Evolutionary conservation across 768 basidiomycete species (phyloP).

Genomic region (Tulasnella sp.): DNA sequence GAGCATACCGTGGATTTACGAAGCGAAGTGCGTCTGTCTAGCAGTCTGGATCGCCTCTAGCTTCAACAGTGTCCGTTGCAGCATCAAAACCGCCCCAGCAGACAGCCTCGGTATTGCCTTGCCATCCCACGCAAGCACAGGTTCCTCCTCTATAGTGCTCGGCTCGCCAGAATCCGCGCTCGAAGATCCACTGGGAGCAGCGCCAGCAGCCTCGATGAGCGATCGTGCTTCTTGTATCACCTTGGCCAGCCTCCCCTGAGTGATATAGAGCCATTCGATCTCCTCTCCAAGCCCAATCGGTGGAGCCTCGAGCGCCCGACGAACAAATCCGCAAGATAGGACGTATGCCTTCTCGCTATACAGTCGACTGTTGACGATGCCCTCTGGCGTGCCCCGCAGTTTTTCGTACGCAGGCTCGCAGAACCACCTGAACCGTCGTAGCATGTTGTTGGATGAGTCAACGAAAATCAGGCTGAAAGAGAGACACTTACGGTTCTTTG

Average conservation of each 20-base stretch:
- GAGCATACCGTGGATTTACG: too few relatives aligned
- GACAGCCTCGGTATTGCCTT: slow-evolving; percentile 64
- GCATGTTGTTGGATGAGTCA: not conserved
- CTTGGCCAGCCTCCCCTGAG: slow-evolving; percentile 50
- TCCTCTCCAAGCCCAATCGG: slow-evolving; percentile 59
- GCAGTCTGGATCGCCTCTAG: slow-evolving; percentile 32
- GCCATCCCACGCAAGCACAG: slow-evolving; percentile 33
- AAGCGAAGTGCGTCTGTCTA: not conserved
- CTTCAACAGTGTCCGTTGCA: slow-evolving; percentile 63
- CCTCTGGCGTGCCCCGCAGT: slow-evolving; percentile 80
- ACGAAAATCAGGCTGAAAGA: not conserved
- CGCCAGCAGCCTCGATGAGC: slow-evolving; percentile 38
- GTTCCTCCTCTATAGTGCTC: slow-evolving; percentile 22
- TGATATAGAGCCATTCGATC: slow-evolving; percentile 61
- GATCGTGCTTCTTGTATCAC: slow-evolving; percentile 50
- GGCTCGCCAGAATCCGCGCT: not conserved
- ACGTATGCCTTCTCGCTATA: slow-evolving; percentile 93
- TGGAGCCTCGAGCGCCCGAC: slow-evolving; percentile 76
- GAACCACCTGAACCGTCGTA: slow-evolving; percentile 62
- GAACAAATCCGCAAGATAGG: slow-evolving; percentile 77
- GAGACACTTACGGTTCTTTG: slow-evolving; percentile 66
- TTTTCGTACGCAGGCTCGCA: slow-evolving; percentile 93
- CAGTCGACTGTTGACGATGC: slow-evolving; percentile 68
- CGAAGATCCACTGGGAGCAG: not conserved
- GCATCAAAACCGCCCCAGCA: slow-evolving; percentile 63